Evolutionary conservation across 768 basidiomycete species (phyloP), one percentile per base, ranked within the genome.

Genomic region (Tricholoma matsutake): DNA sequence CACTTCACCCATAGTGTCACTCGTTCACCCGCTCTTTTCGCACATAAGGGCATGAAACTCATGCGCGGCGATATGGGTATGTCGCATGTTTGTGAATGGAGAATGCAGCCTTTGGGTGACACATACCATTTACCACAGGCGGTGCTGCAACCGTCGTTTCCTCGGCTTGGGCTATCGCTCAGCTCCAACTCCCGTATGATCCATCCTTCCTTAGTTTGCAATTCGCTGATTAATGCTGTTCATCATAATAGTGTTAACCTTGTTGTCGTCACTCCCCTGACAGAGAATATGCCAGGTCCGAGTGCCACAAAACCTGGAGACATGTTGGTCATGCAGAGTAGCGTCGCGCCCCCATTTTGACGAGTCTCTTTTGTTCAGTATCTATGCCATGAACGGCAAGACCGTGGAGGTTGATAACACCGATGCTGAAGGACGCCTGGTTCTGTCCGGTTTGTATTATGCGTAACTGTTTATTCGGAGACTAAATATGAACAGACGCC

Each of bases 371-470:
- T 35, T 6, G 25, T 52, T 2, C 63, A 92, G 90, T 45, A 67
- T 94, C 64, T 90, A 90, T 63, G 89, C 91, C 5, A 93, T 93
- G 89, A 93, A 93, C 65, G 91, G 93, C 37, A 94, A 93, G 73
- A 86, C 88, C 0, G 81, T 94, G 16, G 91, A 94, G 69, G 82
- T 94, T 29, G 91, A 94, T 73, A 93, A 93, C 71, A 94, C 92
- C 0, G 93, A 92, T 69, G 91, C 91, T 6, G 91, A 92, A 67
- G 91, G 90, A 10, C 85, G 91, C 11, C 76, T 94, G 45, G 77
- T 93, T 31, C 83, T 94, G 53, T 82, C 92, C 53, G 87, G 86
- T 87, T 58, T 47, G 79, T 67, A 45, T 45, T 9, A 34, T 20
- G 43, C 49, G 18, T 47, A 28, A 58, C 6, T 37, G 4, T 10